These are phyloP conservation scores for Xerocomus potaroensis DNA, from an alignment of 768 basidiomycete species.

Conservation along the genomic window DNA sequence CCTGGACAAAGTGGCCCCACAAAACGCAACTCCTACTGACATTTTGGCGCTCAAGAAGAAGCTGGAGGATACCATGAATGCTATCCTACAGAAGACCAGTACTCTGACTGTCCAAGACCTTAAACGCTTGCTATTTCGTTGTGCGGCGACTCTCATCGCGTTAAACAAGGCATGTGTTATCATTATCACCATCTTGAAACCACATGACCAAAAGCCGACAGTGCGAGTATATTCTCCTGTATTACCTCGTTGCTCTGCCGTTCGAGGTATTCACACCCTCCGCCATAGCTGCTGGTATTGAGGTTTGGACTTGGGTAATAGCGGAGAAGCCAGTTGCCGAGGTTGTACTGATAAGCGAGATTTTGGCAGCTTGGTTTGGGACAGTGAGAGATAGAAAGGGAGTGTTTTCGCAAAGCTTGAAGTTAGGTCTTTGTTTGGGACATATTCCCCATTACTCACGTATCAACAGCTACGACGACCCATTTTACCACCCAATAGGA, in stretches of 20 bases:
- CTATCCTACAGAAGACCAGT: slow-evolving; percentile 68
- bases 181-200: not conserved
- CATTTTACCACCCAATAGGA: slow-evolving; percentile 79
- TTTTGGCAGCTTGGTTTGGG: slow-evolving; percentile 82
- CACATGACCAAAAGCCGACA: slow-evolving; percentile 29
- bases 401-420: slow-evolving; percentile 73
- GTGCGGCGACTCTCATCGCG: slow-evolving; percentile 76
- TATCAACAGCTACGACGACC: slow-evolving; percentile 71
- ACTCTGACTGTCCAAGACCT: slow-evolving; percentile 78
- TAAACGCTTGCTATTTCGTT: slow-evolving; percentile 80
- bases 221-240: slow-evolving; percentile 83
- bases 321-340: slow-evolving; percentile 80
- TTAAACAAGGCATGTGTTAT: slow-evolving; percentile 46
- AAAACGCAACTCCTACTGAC: slow-evolving; percentile 54
- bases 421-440: slow-evolving; percentile 49
- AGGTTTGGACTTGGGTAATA: slow-evolving; percentile 96
- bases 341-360: slow-evolving; percentile 78
- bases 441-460: slow-evolving; percentile 5
- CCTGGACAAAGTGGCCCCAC: slow-evolving; percentile 59
- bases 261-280: slow-evolving; percentile 87
- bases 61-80: slow-evolving; percentile 60
- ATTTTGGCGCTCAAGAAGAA: slow-evolving; percentile 63
- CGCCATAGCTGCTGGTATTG: slow-evolving; percentile 81
- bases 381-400: slow-evolving; percentile 77
- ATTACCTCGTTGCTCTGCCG: slow-evolving; percentile 83